Evolutionary conservation across 2,329 filamentous ascomycete genomes (phyloP), one percentile per base, ranked within the genome.

Genomic region (Trichoderma atrobrunneum): DNA sequence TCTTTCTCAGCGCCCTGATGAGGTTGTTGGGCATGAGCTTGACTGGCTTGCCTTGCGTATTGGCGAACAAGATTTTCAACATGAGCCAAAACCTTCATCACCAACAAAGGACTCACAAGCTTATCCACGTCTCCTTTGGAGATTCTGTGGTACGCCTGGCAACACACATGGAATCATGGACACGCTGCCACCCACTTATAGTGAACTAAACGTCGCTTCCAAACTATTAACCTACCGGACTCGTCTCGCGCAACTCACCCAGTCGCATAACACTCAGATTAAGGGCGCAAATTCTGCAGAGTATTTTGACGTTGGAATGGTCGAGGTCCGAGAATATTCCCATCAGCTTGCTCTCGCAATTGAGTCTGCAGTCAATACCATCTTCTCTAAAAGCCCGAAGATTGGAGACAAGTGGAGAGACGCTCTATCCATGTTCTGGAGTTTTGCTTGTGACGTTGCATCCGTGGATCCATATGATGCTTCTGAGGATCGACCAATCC

Each of bases 21-120:
- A 67, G 10, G 64, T 67, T 30, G 24, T n/a, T 30, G 54, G 64
- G 0, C 64, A 67, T 2, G 64, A 67, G 8, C 18, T 67, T 0
- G 64, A 67, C 5, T 67, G 64, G 64, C 51, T 67, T 16, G 64
- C 64, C 1, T 4, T 67, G 2, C 64, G 5, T 2, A 30, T 67
- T 16, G 64, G 64, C 5, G 11, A 12, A 3, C 16, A n/a, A 5
- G 39, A 48, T 11, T 2, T n/a, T 48, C 39, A 11, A 2, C 8
- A 1, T 3, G 1, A 2, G 0, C 2, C 2, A 5, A 36, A 36
- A 3, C 7, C 34, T 36, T 36, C 34, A 14, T 14, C 34, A n/a
- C 34, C 34, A 32, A 11, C 8, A 32, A 1, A 32, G 32, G 32
- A 32, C 3, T 32, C 32, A 32, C 32, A 11, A 32, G 32, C 32